These are phyloP conservation scores for Teratosphaeria destructans DNA, from an alignment of 2,329 filamentous ascomycete species.

Conservation along the genomic window DNA sequence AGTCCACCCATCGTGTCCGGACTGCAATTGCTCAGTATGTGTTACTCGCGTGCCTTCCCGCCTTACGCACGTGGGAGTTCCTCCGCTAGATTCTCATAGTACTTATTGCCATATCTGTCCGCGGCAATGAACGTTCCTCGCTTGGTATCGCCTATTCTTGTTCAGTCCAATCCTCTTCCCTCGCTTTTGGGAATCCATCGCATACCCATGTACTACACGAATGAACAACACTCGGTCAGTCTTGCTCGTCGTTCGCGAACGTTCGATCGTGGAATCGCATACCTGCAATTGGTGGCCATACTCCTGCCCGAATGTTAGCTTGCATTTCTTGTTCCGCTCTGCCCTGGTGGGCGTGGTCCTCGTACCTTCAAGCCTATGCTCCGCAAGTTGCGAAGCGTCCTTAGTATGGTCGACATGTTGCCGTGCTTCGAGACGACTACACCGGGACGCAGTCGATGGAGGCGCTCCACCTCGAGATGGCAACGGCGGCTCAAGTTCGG, in stretches of 20 bases:
- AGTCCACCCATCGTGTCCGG: conserved; percentile 95
- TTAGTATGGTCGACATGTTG: conserved; percentile 81
- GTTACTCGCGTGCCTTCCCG: neutral
- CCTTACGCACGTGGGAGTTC: conserved; percentile 71
- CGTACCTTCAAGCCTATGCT: conserved; percentile 77
- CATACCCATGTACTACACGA: conserved; percentile 27
- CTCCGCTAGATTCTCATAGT: conserved; percentile 80
- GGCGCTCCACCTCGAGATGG: neutral
- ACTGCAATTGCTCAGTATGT: conserved; percentile 42
- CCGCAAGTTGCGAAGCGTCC: conserved; percentile 79
- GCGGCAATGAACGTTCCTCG: conserved; percentile 72
- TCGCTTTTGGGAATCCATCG: neutral
- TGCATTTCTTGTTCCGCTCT: neutral
- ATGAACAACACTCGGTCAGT: conserved; percentile 3
- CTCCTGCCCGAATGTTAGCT: conserved; percentile 51
- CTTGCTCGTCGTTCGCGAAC: conserved; percentile 11
- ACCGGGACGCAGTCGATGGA: neutral
- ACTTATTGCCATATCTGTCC: conserved; percentile 95
- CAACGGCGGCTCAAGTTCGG: neutral
- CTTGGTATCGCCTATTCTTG: conserved; percentile 77
- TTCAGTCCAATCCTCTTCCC: conserved; percentile 19
- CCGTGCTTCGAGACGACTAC: neutral
- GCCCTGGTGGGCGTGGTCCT: neutral
- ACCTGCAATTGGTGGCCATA: conserved; percentile 88
- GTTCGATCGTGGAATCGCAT: conserved; percentile 32